These are phyloP conservation scores for Saksenaea vasiformis DNA, from an alignment of 371 early-diverging fungal species.

Conservation along the genomic window DNA sequence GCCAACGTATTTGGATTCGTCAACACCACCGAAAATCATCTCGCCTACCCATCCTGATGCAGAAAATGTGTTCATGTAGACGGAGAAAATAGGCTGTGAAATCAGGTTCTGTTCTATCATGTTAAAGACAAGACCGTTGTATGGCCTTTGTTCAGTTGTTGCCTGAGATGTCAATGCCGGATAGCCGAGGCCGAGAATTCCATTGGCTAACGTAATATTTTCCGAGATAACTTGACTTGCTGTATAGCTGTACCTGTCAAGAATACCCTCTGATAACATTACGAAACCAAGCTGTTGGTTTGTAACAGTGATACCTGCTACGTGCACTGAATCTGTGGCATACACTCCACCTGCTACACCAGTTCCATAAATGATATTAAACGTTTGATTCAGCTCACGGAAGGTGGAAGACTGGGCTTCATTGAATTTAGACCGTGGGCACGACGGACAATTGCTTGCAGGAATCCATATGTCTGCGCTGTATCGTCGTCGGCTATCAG, in stretches of 20 bases:
- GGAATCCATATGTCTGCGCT: conserved; percentile 53
- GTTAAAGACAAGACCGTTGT: conserved; percentile 22
- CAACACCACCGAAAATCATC: conserved; percentile 17
- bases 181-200: conserved; percentile 36
- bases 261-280: conserved; percentile 22
- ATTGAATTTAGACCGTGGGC: conserved; percentile 30
- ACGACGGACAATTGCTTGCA: conserved; percentile 34
- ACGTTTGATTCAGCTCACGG: conserved; percentile 16
- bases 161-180: conserved; percentile 17
- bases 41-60: conserved; percentile 15
- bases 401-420: conserved; percentile 27
- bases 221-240: no score
- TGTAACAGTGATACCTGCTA: conserved; percentile 31
- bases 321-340: conserved; percentile 37
- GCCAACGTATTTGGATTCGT: conserved; percentile 14
- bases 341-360: conserved; percentile 44
- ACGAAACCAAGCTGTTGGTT: conserved; percentile 48
- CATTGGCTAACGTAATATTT: conserved; percentile 27
- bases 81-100: conserved; percentile 24
- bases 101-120: conserved; percentile 15
- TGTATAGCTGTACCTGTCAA: conserved; percentile 33
- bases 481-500: not conserved
- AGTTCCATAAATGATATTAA: conserved; percentile 38
- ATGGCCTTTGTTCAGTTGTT: not conserved
- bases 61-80: conserved; percentile 9